Base-by-base conservation (phyloP, 2,329 filamentous ascomycete species). In the Aspergillus aculeatus region DNA sequence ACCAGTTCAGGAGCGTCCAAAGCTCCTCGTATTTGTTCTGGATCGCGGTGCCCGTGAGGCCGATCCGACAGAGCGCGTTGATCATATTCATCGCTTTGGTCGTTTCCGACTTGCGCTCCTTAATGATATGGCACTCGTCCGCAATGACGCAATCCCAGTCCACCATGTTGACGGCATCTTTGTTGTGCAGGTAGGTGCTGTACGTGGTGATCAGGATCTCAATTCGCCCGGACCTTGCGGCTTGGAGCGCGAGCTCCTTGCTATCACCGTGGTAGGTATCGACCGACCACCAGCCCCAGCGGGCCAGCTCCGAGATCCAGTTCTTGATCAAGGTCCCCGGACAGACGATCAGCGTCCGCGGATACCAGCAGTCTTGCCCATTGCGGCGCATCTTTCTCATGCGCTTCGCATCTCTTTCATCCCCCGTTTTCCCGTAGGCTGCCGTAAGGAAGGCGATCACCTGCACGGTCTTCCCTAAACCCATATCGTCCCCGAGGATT, bases 1-100 rank as follows among this genome's bases (percentile, higher is more conserved):
- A 93, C 95, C 95, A 99, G 72, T 99, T 96, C 2, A 99, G 81
- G 0, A 99, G 81, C 0, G 92, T 96, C 94, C 94, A 99, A 0
- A 99, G 83, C 74, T 99, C 95, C 71, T 97, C 92, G 73, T 99
- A 99, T 66, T 91, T 95, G 75, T 99, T 99, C 72, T 99, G 95
- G 49, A 99, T 97, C 0, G 94, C 94, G 0, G 95, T 99, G 2
- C 95, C 95, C 0, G 93, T 98, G 9, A 99, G 81, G 0, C 95
- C 95, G 62, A 99, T 93, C 35, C 95, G 86, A 71, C 95, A 98
- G 2, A 98, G 83, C 0, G 93, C 87, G 68, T 99, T 99, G 66
- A 98, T 82, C 62, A 93, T 86, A 68, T 92, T 90, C 89, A 99
- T 94, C 0, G 92, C 88, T 69, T 90, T 86, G 0, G 94, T 95